phyloP scores from a whole-genome alignment of 192 early-diverging fungal genomes.

The Cetraspora pellucida region DNA sequence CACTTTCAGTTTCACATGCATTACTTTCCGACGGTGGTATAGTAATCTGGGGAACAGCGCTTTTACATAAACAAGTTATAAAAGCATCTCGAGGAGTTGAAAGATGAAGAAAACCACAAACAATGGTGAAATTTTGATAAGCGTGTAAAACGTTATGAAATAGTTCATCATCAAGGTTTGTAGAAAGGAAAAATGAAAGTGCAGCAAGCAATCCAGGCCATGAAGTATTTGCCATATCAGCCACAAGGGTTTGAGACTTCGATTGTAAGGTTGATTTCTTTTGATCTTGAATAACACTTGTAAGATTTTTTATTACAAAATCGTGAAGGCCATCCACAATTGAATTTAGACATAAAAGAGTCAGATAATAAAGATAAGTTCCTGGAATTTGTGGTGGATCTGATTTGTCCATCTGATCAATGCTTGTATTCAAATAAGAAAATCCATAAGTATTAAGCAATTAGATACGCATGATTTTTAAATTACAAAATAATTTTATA shows the following conservation, averaged over 20 bases:
- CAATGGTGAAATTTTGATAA: conserved; percentile 73
- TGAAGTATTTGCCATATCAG: conserved; percentile 74
- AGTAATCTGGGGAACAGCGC: conserved; percentile 63
- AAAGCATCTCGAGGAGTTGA: conserved; percentile 85
- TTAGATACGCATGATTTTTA: background rate
- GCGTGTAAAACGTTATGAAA: conserved; percentile 73
- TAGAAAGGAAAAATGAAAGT: conserved; percentile 72
- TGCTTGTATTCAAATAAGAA: conserved; percentile 42
- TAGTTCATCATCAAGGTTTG: conserved; percentile 80
- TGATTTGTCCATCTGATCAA: conserved; percentile 92
- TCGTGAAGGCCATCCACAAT: conserved; percentile 73
- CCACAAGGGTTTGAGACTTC: conserved; percentile 41
- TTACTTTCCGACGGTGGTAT: conserved; percentile 34
- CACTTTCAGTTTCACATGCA: conserved; percentile 12
- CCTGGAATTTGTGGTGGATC: conserved; percentile 91
- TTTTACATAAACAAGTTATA: conserved; percentile 81
- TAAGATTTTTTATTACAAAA: conserved; percentile 64
- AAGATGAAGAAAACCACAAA: conserved; percentile 81
- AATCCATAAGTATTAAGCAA: background rate
- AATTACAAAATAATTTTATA: background rate
- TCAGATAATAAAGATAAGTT: conserved; percentile 81
- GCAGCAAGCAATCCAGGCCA: conserved; percentile 81
- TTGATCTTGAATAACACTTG: conserved; percentile 42
- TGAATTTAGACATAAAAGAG: conserved; percentile 68
- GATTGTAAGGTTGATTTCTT: conserved; percentile 20